Evolutionary conservation across 2,329 filamentous ascomycete genomes (phyloP), one percentile per base, ranked within the genome.

Genomic region (Gaeumannomyces tritici): DNA sequence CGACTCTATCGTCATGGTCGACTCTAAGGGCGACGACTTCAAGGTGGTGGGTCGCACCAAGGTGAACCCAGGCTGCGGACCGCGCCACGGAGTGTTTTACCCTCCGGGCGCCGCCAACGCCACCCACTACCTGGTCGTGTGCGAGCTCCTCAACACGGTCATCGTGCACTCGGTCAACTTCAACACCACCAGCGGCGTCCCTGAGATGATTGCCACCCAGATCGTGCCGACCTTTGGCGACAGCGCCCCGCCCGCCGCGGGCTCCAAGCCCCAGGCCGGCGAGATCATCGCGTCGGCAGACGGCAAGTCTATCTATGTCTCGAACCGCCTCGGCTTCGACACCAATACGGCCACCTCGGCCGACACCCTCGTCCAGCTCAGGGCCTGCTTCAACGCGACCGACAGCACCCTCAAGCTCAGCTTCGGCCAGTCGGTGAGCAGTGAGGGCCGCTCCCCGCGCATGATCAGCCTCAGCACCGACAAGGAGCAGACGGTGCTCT

Each of bases 51-150:
- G 70, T 67, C 69, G 67, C 55, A 68, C 75, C 54, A 58, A 66
- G 7, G 70, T 78, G 62, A 65, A 67, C 27, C 67, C 72, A 13
- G 78, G 77, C 63, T 76, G 75, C 54, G 80, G 80, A 0, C 81
- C 81, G 4, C 79, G 81, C 24, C 81, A 83, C 67, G 80, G 78
- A 59, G 74, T 74, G 66, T 83, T 81, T 71, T 76, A 77, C 69
- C 74, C 73, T 1, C 62, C 66, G n/a, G 72, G 71, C 9, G 67
- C 67, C 56, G 67, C 51, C 35, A 56, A 65, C 61, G 73, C 76
- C 21, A 77, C 75, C 2, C 79, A 79, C 73, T 82, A 80, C 73
- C 68, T 78, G 24, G 67, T 82, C 35, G 74, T 75, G 42, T 79
- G 77, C 69, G 80, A 83, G 73, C 69, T 79, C 18, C 72, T 70